Base-by-base conservation (phyloP, 2,329 filamentous ascomycete species). In the Microsporum audouinii region DNA sequence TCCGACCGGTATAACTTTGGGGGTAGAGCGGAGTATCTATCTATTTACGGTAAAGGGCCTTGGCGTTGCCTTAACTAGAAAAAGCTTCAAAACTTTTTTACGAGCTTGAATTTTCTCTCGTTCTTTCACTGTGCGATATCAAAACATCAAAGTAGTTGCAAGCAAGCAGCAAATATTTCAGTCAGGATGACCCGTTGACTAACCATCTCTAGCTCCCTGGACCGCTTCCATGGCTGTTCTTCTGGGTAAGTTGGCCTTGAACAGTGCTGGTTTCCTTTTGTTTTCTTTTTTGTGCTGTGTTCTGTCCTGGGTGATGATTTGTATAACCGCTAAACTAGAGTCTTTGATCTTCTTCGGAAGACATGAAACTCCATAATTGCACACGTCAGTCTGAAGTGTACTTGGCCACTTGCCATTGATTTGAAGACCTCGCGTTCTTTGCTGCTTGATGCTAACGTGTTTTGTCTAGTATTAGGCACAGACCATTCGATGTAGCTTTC, bases 321-420 rank as follows among this genome's bases (percentile, higher is more conserved):
- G 75, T 75, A 80, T 79, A 86, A 90, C 88, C 87, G 83, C 86
- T 76, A 81, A 91, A 91, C 88, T 95, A 95, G 89, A 95, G 89
- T 95, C 89, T 95, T 94, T 94, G 89, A 95, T 85, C 87, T 79
- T 74, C 73, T 75, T 81, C 62, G 64, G 84, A 82, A 87, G 31
- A 53, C 27, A 53, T 92, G 88, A 91, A 91, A 92, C 86, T 84
- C 76, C 68, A 73, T 49, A 81, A 84, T 85, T 89, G 76, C 86
- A 84, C 86, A 92, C 88, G 88, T 94, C 89, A 94, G 89, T 90
- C 89, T 94, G 89, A 94, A 34, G 23, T 36, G 57, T 38, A 47
- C 14, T 47, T 23, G 36, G 12, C 31, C 49, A 38, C 17, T 29
- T 47, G n/a, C 33, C 34, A 17, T 31, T 27, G 47, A 53, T 8